Base-by-base conservation (phyloP, 2,329 filamentous ascomycete species). In the Penicillium corylophilum region DNA sequence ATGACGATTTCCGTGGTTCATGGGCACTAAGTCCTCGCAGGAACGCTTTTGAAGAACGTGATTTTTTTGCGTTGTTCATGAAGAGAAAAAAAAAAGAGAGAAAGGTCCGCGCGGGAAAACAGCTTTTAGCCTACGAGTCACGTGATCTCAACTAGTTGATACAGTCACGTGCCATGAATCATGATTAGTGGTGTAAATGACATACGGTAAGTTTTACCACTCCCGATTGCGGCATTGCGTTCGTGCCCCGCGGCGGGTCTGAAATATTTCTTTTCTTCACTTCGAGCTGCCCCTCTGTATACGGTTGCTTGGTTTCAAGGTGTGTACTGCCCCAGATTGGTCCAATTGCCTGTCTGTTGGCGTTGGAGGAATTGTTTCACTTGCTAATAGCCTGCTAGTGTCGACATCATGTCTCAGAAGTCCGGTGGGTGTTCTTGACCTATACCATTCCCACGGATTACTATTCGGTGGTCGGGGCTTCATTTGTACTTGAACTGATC, bases 1-100 rank as follows among this genome's bases (percentile, higher is more conserved):
- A 74, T 72, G 77, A 80, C 78, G 78, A 79, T 80, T 80, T 79
- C 78, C 78, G 70, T 78, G 72, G 75, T 74, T 81, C 79, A 80
- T 81, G 72, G 77, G 75, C 35, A 72, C 67, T 51, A 64, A 71
- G 73, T 38, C 79, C 77, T 78, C 76, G 74, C 71, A 74, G 78
- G 79, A 81, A 81, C 77, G 78, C 78, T 80, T 81, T 81, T 78
- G 71, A 69, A 78, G 79, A 79, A 80, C 77, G 76, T 78, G 62
- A 52, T 54, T 57, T 71, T 74, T 73, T 78, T 79, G 79, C 79
- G 79, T 82, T 82, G 79, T 81, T 81, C 77, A 78, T 77, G 71
- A 65, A 70, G 68, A 73, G 57, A 63, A 69, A 70, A 64, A 60
- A 64, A 64, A 64, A 66, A 62, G 59, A 60, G 61, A 52, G 22